Evolutionary conservation across 108 stramenopile species (phyloP).

Genomic region (Nannochloropsis gaditana): DNA sequence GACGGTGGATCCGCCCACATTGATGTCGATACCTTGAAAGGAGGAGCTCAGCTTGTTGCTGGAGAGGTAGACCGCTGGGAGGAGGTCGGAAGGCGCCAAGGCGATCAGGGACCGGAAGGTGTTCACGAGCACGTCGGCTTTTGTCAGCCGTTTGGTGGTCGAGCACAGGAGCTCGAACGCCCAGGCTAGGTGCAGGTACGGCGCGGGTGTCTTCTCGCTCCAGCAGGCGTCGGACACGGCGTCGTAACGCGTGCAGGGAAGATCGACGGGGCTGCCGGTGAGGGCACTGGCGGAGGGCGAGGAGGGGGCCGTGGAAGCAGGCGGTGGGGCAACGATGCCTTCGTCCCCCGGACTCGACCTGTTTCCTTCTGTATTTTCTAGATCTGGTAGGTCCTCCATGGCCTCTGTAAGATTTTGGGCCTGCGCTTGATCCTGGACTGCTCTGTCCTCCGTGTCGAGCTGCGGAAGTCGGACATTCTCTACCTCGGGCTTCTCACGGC

Average conservation of each 20-base stretch:
- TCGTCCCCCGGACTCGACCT: not conserved
- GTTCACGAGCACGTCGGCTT: conserved; percentile 2
- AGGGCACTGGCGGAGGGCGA: not conserved
- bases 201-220: not conserved
- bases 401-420: not conserved
- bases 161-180: not conserved
- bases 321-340: not conserved
- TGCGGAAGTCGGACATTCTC: not conserved
- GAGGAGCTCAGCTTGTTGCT: conserved; percentile 2
- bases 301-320: not conserved
- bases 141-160: not conserved
- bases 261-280: not conserved
- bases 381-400: not conserved
- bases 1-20: not conserved
- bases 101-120: not conserved
- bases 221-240: not conserved
- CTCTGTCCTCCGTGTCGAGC: not conserved
- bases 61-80: not conserved
- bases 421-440: not conserved
- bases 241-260: not conserved
- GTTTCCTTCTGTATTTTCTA: not conserved
- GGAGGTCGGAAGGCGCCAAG: not conserved
- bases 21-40: not conserved
- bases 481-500: not conserved
- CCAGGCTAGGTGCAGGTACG: not conserved